Evolutionary conservation across 2,329 filamentous ascomycete species (phyloP).

Genomic region (Aspergillus sp.): DNA sequence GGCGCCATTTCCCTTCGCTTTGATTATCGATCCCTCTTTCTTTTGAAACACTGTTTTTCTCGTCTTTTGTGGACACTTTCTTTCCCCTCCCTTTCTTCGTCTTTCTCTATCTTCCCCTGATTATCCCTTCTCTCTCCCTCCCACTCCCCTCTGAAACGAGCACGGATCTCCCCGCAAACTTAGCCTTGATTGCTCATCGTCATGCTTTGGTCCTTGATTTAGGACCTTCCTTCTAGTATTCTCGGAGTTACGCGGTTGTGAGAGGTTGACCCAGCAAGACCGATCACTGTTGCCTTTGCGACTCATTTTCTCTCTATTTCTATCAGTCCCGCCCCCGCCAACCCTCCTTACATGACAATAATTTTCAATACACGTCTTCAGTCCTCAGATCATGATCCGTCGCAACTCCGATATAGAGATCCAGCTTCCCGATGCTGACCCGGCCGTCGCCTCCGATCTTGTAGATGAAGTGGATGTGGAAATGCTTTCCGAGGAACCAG

Average conservation of each 20-base stretch:
- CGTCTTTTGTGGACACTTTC: neutral
- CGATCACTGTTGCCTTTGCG: neutral
- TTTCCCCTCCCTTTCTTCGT: conserved; percentile 5
- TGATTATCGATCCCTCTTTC: no score
- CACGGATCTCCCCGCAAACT: conserved; percentile 25
- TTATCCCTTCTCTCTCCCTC: conserved; percentile 2
- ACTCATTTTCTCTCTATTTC: conserved; percentile 15
- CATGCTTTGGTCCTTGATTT: neutral
- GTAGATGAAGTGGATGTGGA: conserved; percentile 34
- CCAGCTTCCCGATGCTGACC: conserved; percentile 32
- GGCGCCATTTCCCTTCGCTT: no score
- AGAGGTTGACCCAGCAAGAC: neutral
- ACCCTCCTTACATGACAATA: conserved; percentile 39
- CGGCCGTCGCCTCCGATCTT: conserved; percentile 19
- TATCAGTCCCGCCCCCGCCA: conserved; percentile 46
- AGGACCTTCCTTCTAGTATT: neutral
- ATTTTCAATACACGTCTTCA: conserved; percentile 14
- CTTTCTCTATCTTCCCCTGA: conserved; percentile 3
- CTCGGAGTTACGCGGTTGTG: no score
- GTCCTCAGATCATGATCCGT: conserved; percentile 29
- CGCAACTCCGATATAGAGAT: conserved; percentile 40
- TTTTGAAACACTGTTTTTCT: no score
- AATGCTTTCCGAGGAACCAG: conserved; percentile 35
- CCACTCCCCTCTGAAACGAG: conserved; percentile 26
- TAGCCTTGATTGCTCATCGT: neutral